Conservation (phyloP, 1,139 yeast species). For the Candida buenavistaensis region DNA sequence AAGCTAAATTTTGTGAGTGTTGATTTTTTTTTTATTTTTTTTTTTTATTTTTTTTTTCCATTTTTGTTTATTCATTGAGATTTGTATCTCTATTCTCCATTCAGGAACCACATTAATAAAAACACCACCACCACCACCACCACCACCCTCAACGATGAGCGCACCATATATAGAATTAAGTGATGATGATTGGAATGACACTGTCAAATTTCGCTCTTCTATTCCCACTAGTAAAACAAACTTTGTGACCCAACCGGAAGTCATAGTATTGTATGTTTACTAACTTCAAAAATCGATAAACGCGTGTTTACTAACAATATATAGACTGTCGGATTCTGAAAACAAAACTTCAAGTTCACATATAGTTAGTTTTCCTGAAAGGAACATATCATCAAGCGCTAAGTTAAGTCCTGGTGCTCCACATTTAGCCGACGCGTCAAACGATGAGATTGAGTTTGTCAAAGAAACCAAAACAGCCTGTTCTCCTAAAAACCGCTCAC, state of each 20-base stretch:
- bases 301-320: conserved; percentile 4
- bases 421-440: too few species aligned
- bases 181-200: too few species aligned
- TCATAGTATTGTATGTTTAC: conserved; percentile 22
- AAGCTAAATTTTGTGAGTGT: too few species aligned
- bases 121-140: not conserved
- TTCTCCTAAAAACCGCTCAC: too few species aligned
- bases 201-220: too few species aligned
- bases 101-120: not conserved
- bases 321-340: conserved; percentile 9
- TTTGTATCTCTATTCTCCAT: too few species aligned
- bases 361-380: too few species aligned
- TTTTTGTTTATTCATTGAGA: not conserved
- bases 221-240: too few species aligned
- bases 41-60: not conserved
- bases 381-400: too few species aligned
- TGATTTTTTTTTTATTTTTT: not conserved
- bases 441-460: too few species aligned
- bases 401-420: too few species aligned
- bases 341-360: not conserved
- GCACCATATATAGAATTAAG: conserved; percentile 13
- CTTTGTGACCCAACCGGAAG: conserved; percentile 12
- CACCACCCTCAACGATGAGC: not conserved
- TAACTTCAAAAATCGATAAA: not conserved
- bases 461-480: too few species aligned